These are phyloP conservation scores for Leccinum pachyderme DNA, from an alignment of 1,284 basidiomycete genomes.

Conservation along the genomic window DNA sequence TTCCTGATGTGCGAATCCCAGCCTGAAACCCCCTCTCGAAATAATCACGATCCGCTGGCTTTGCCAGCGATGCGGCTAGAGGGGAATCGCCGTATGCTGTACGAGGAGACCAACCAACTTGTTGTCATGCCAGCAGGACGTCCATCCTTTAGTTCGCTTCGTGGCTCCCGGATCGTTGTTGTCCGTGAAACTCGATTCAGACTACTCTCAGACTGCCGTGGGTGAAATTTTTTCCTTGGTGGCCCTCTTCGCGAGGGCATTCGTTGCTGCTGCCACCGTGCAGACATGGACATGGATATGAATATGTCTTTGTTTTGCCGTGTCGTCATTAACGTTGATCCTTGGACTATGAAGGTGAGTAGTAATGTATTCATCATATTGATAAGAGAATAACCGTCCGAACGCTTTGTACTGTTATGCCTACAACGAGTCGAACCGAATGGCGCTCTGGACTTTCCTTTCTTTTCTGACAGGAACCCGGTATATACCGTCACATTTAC, in stretches of 20 bases:
- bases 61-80: background rate
- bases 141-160: conserved; percentile 51
- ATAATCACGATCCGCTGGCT: background rate
- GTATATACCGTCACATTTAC: conserved; percentile 45
- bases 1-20: background rate
- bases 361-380: no score
- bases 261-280: background rate
- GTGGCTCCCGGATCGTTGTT: conserved; percentile 34
- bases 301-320: no score
- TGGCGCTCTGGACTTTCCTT: conserved; percentile 44
- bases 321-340: no score
- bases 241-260: conserved; percentile 4
- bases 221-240: background rate
- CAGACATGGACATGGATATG: no score
- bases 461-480: conserved; percentile 22
- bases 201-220: background rate
- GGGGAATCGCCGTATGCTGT: conserved; percentile 11
- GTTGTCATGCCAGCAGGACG: background rate
- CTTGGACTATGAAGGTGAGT: no score
- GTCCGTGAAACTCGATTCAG: conserved; percentile 32
- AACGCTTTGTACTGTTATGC: conserved; percentile 48
- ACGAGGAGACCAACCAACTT: conserved; percentile 19
- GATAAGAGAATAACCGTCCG: conserved; percentile 42
- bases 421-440: conserved; percentile 43
- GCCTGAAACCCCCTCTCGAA: background rate